Conservation (phyloP, 1,284 basidiomycete genomes). For the Mrakiaceae sp. region DNA sequence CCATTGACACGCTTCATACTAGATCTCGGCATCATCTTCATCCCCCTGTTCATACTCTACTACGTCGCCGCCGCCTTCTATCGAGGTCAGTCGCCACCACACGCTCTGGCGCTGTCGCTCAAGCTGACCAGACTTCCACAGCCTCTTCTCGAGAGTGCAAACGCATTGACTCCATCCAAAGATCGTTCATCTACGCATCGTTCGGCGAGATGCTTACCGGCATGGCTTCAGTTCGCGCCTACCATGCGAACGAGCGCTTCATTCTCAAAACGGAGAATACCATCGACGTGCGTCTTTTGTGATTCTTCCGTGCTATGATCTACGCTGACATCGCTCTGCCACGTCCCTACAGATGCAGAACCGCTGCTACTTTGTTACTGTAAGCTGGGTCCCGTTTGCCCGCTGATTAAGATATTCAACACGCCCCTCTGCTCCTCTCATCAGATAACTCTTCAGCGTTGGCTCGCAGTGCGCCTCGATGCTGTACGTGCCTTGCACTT, state of each 20-base stretch:
- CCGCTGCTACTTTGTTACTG: conserved; percentile 4
- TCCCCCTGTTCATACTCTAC: conserved; percentile 22
- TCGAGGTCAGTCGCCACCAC: conserved; percentile 1
- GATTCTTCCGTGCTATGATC: too few species aligned
- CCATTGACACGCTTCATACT: too few species aligned
- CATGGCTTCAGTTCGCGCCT: conserved; percentile 9
- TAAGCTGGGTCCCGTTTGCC: too few species aligned
- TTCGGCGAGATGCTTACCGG: conserved; percentile 24
- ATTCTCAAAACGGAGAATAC: conserved; percentile 8
- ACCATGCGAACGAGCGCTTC: conserved; percentile 9
- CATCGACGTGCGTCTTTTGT: background rate
- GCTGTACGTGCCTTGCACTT: conserved; percentile 17
- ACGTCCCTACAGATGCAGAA: background rate
- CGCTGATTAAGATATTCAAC: too few species aligned
- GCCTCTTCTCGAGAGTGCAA: conserved; percentile 28
- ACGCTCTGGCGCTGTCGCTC: too few species aligned
- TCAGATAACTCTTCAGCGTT: conserved; percentile 14
- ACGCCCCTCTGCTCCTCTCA: too few species aligned
- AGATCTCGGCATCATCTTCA: conserved; percentile 24
- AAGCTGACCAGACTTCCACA: too few species aligned
- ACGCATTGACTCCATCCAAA: conserved; percentile 25
- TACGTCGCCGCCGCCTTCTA: conserved; percentile 23
- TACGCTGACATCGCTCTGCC: too few species aligned
- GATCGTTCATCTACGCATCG: conserved; percentile 26
- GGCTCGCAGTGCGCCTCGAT: conserved; percentile 17